Percentiles rank a stretch among this genome's conserved stretches.
Evolutionary conservation across 768 basidiomycete genomes (phyloP).

Genomic region (Lactifluus volemus): DNA sequence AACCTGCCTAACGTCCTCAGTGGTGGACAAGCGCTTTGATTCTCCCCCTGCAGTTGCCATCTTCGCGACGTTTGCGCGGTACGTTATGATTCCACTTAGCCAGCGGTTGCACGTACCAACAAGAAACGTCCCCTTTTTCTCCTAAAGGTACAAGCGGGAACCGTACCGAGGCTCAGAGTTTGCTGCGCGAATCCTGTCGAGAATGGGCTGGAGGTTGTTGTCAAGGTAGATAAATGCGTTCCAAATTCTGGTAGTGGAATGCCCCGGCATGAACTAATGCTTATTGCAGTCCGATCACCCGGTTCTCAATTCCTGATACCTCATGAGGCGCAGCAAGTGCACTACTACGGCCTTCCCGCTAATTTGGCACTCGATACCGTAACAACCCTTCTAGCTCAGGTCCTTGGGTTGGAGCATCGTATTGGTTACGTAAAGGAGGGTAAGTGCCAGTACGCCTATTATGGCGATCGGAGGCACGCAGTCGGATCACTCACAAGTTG

Average conservation of each 20-base stretch:
- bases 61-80: conserved; percentile 68
- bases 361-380: conserved; percentile 52
- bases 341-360: conserved; percentile 51
- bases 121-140: neutral
- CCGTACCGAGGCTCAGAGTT: conserved; percentile 59
- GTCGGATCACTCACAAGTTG: neutral
- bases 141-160: conserved; percentile 42
- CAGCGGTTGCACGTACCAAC: conserved; percentile 2
- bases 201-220: conserved; percentile 45
- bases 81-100: neutral
- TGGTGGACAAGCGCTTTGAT: conserved; percentile 53
- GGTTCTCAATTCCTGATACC: conserved; percentile 51
- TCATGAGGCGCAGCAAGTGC: conserved; percentile 62
- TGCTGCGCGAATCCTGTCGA: conserved; percentile 51
- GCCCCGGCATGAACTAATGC: neutral
- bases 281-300: conserved; percentile 37
- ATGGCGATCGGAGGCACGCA: conserved; percentile 42
- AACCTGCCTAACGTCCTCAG: conserved; percentile 37
- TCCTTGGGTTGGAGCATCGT: conserved; percentile 59
- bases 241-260: neutral
- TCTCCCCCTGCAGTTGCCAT: conserved; percentile 63
- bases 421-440: conserved; percentile 62
- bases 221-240: conserved; percentile 38
- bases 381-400: conserved; percentile 53
- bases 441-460: conserved; percentile 29